phyloP scores from a whole-genome alignment of 2,329 filamentous ascomycete genomes.

The Fusarium nodosum region DNA sequence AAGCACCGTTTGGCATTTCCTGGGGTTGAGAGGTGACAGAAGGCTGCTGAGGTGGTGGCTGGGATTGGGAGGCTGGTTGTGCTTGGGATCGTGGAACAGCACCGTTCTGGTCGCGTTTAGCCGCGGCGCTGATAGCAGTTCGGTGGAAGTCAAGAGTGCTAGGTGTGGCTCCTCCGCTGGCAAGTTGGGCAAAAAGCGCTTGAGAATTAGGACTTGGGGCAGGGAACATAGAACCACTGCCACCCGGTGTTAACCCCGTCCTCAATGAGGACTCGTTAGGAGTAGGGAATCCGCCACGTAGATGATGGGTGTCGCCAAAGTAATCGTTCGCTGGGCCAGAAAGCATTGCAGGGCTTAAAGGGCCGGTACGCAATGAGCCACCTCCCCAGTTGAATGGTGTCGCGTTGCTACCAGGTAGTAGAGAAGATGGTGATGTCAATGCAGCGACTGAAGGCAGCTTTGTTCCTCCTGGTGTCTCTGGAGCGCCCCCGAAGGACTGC shows the following conservation, averaged over 20 bases:
- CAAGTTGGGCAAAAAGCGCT: constrained; percentile 82
- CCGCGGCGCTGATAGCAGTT: constrained; percentile 85
- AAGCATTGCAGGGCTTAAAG: constrained; percentile 96
- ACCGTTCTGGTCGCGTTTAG: constrained; percentile 67
- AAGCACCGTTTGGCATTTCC: constrained; percentile 60
- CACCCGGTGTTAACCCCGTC: constrained; percentile 92
- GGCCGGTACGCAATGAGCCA: constrained; percentile 89
- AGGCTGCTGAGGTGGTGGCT: constrained; percentile 36
- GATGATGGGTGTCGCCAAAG: constrained; percentile 82
- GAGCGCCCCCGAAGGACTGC: constrained; percentile 82
- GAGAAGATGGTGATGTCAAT: constrained; percentile 88
- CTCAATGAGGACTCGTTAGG: constrained; percentile 96
- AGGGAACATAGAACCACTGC: constrained; percentile 97
- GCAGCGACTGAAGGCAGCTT: constrained; percentile 91
- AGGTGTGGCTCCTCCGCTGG: constrained; percentile 87
- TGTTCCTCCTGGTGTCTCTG: constrained; percentile 85
- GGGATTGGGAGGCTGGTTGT: constrained; percentile 55
- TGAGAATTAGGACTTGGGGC: constrained; percentile 89
- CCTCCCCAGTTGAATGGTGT: constrained; percentile 83
- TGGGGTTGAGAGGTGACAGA: constrained; percentile 67
- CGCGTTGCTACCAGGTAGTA: constrained; percentile 79
- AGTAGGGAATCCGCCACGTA: constrained; percentile 89
- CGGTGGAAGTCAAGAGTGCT: constrained; percentile 94
- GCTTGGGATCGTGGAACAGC: constrained; percentile 47
- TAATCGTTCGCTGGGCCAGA: constrained; percentile 89